Base-by-base conservation (phyloP, 2,329 filamentous ascomycete genomes). In the Rugonectria rugulosa region DNA sequence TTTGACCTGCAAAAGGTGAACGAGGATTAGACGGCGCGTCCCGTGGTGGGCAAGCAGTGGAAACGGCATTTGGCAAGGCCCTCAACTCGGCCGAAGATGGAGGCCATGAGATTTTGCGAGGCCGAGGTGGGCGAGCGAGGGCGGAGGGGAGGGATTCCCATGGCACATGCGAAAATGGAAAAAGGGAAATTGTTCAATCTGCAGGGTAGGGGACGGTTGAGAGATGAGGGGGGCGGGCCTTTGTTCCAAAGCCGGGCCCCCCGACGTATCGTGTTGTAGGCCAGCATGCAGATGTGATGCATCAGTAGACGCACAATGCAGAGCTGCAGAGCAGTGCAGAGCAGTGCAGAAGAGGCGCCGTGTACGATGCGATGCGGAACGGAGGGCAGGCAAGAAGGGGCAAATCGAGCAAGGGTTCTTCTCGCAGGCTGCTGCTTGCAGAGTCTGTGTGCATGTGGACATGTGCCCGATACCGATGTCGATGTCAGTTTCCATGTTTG, bases 401-500 rank as follows among this genome's bases (percentile, higher is more conserved):
- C 12, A 21, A 24, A 20, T 31, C 17, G 10, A 26, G 34, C 15
- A 37, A 20, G 29, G n/a, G 20, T 11, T 6, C 29, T n/a, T 6
- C n/a, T 20, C 32, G 32, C n/a, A 17, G 6, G 17, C 6, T 36
- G 32, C 17, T 20, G 32, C n/a, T n/a, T 20, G n/a, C 9, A 20
- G 4, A 3, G 31, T 20, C 11, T 37, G 4, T 37, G 17, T 7
- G 4, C 5, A 37, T 19, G 34, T n/a, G n/a, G n/a, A n/a, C n/a
- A n/a, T n/a, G n/a, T n/a, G 34, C 4, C 5, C 17, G 11, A 40
- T 45, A 26, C 43, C 42, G 29, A 54, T 40, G 51, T 29, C 44
- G 41, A 51, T 49, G 48, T 20, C 43, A 49, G 24, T 27, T 27
- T 27, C 32, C 14, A 36, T 36, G 32, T 59, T 5, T n/a, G n/a